Percentiles rank a stretch among this genome's conserved stretches.
phyloP scores from a whole-genome alignment of 208 protist species.

The Trypanosoma mega region DNA sequence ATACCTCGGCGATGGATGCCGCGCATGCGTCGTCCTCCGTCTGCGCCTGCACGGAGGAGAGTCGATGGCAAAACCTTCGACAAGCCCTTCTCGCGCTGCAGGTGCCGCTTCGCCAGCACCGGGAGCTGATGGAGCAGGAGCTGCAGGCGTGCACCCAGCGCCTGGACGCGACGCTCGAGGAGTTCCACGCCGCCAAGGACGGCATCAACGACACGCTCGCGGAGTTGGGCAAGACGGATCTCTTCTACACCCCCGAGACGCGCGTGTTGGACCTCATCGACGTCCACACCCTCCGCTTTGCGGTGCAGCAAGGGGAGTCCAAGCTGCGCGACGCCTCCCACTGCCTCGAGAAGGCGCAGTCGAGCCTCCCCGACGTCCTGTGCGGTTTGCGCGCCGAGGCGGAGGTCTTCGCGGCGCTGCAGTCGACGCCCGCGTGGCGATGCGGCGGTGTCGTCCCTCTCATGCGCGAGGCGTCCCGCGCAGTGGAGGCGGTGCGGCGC shows the following conservation, averaged over 20 bases:
- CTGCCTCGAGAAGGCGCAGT: constrained; percentile 5
- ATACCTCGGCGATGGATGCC: no score
- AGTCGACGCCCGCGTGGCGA: constrained; percentile 17
- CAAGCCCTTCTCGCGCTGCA: constrained; percentile 20
- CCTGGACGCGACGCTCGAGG: not conserved
- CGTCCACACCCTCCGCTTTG: not conserved
- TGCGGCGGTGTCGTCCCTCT: constrained; percentile 4
- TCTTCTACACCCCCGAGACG: constrained; percentile 20
- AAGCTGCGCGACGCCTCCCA: constrained; percentile 18
- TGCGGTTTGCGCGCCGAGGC: constrained; percentile 7
- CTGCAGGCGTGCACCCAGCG: constrained; percentile 7
- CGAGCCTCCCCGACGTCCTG: constrained; percentile 13
- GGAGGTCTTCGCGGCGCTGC: constrained; percentile 1
- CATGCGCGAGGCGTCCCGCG: constrained; percentile 25
- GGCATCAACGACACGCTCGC: constrained; percentile 12
- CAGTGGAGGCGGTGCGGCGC: constrained; percentile 13
- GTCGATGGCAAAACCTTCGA: constrained; percentile 23
- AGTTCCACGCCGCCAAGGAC: constrained; percentile 19
- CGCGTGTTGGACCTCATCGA: constrained; percentile 12
- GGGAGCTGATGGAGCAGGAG: constrained; percentile 22
- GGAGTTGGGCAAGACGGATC: constrained; percentile 9
- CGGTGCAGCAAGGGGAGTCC: constrained; percentile 10
- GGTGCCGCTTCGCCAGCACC: constrained; percentile 17
- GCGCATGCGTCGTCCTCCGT: no score
- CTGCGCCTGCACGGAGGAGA: constrained; percentile 6